Percentiles rank a stretch among this genome's conserved stretches.
Evolutionary conservation across 768 basidiomycete genomes (phyloP).

Genomic region (Russula earlei): DNA sequence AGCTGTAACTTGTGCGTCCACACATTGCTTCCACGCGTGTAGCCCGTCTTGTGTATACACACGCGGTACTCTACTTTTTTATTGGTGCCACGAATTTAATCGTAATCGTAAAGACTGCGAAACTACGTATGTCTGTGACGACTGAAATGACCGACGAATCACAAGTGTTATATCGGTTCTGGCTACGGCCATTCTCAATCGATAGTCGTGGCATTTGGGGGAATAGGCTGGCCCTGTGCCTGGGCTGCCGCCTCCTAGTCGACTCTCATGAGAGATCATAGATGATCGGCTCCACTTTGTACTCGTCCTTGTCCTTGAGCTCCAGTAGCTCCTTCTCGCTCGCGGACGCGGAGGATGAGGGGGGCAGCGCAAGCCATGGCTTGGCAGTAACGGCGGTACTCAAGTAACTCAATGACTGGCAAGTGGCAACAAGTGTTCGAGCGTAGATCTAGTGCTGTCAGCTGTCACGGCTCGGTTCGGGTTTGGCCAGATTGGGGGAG

Average conservation of each 20-base stretch:
- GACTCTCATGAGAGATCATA: too few species aligned
- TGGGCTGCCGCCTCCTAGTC: conserved; percentile 1
- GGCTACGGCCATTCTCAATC: not conserved
- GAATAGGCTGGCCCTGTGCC: not conserved
- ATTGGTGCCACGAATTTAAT: conserved; percentile 8
- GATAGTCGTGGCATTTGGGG: conserved; percentile 11
- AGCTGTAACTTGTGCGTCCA: conserved; percentile 3
- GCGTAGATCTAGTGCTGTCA: too few species aligned
- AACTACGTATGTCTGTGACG: conserved; percentile 1
- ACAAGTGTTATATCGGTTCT: not conserved
- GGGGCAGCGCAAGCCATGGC: too few species aligned
- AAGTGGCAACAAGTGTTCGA: too few species aligned
- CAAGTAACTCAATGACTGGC: too few species aligned
- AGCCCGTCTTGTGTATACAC: conserved; percentile 7
- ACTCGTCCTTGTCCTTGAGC: conserved; percentile 35
- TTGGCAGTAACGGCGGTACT: too few species aligned
- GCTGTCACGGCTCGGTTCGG: too few species aligned
- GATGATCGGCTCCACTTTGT: conserved; percentile 35
- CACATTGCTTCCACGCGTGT: not conserved
- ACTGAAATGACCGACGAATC: not conserved
- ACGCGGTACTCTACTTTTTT: conserved; percentile 7
- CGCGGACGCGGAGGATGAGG: too few species aligned
- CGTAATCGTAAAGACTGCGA: conserved; percentile 4
- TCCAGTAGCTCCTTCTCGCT: too few species aligned
- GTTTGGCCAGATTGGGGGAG: too few species aligned